Conservation (phyloP, 345 rosid species). For the Acer negundo region DNA sequence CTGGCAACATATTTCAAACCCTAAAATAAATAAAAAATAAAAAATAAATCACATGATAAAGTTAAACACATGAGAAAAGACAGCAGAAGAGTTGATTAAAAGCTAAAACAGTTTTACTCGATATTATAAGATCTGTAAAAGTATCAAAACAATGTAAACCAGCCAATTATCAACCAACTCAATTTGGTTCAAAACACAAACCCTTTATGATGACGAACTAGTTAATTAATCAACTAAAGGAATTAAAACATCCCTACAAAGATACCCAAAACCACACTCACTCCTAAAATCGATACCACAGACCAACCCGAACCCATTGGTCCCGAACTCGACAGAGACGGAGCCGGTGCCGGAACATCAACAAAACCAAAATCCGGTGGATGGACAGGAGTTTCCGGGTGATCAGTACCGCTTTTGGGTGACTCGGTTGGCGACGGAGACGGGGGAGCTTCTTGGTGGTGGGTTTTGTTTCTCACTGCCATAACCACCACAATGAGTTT, state of each 20-base stretch:
- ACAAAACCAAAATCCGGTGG: slow-evolving; percentile 12
- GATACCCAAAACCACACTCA: slow-evolving; percentile 25
- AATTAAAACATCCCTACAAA: slow-evolving; percentile 26
- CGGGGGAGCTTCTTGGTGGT: slow-evolving; percentile 28
- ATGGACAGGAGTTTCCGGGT: background rate
- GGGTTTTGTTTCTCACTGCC: slow-evolving; percentile 44
- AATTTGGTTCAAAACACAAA: background rate
- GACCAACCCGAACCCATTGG: slow-evolving; percentile 20
- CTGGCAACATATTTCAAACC: too few species aligned
- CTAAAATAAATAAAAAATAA: too few species aligned
- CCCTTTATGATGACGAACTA: background rate
- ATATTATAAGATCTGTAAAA: background rate
- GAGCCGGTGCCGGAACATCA: slow-evolving; percentile 37
- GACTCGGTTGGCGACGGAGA: slow-evolving; percentile 17
- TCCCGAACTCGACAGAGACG: slow-evolving; percentile 36
- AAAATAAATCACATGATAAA: too few species aligned
- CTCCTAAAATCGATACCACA: slow-evolving; percentile 21
- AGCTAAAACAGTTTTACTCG: background rate
- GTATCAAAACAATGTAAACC: background rate
- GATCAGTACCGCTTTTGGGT: background rate
- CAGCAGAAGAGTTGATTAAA: too few species aligned
- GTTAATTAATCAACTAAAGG: background rate
- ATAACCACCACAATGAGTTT: slow-evolving; percentile 60
- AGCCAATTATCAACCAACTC: too few species aligned
- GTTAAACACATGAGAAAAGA: too few species aligned